Evolutionary conservation across 768 basidiomycete genomes (phyloP).

Genomic region (Lactifluus hygrophoroides): DNA sequence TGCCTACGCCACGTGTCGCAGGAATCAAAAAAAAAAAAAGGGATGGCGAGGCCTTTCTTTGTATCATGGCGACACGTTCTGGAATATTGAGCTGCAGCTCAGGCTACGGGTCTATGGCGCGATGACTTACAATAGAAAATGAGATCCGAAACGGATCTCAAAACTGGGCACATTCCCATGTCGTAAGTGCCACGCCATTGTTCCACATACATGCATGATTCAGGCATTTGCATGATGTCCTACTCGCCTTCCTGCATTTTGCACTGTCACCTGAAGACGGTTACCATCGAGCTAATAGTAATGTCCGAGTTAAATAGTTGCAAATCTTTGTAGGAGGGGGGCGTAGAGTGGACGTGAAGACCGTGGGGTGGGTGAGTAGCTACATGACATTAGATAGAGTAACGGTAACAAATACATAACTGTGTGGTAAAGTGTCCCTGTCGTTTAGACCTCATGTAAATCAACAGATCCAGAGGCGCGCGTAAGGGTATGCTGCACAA

Average conservation of each 20-base stretch:
- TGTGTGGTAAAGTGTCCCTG: background rate
- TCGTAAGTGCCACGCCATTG: background rate
- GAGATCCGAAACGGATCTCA: background rate
- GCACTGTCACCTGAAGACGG: background rate
- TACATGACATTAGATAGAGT: conserved; percentile 11
- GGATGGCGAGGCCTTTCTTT: too few relatives aligned
- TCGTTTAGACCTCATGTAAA: background rate
- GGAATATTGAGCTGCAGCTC: too few relatives aligned
- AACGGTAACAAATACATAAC: conserved; percentile 11
- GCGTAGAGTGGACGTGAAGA: background rate
- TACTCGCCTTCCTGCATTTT: background rate
- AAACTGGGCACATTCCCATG: background rate
- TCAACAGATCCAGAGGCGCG: background rate
- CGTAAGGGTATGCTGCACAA: background rate
- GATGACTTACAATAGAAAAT: too few relatives aligned
- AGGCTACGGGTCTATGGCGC: too few relatives aligned
- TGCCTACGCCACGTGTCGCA: too few relatives aligned
- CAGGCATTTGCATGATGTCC: too few relatives aligned
- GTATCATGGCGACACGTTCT: too few relatives aligned
- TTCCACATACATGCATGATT: background rate
- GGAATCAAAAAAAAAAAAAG: too few relatives aligned
- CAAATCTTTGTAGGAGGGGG: background rate
- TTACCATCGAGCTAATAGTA: too few relatives aligned
- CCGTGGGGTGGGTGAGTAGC: background rate
- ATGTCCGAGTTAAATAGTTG: background rate